Conservation (phyloP, 2,329 filamentous ascomycete species). For the Parascedosporium putredinis region DNA sequence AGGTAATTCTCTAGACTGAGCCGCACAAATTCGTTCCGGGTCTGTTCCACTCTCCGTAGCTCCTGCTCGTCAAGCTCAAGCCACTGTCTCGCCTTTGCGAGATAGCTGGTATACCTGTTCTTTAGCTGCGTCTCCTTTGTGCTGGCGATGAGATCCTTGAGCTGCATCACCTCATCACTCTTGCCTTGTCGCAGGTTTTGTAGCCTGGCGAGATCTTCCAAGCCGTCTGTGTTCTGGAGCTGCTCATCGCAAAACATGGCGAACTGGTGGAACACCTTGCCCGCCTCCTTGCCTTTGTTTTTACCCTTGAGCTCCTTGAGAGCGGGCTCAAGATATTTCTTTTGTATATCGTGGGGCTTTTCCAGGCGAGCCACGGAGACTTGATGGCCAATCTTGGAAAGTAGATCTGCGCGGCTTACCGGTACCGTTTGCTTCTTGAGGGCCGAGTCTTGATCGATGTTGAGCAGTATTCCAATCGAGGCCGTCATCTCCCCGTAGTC, state of each 20-base stretch:
- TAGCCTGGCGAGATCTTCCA: constrained; percentile 76
- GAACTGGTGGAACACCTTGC: constrained; percentile 88
- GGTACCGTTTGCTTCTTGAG: constrained; percentile 59
- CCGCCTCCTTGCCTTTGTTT: constrained; percentile 60
- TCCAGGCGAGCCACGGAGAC: constrained; percentile 83
- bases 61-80: constrained; percentile 84
- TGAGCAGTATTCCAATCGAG: constrained; percentile 80
- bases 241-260: constrained; percentile 93
- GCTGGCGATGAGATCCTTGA: constrained; percentile 49
- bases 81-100: constrained; percentile 73
- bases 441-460: constrained; percentile 49
- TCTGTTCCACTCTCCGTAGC: constrained; percentile 65
- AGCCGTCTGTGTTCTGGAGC: constrained; percentile 71
- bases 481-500: constrained; percentile 82
- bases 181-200: constrained; percentile 72
- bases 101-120: constrained; percentile 46
- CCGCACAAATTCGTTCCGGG: constrained; percentile 71
- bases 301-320: constrained; percentile 68
- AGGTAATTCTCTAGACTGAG: constrained; percentile 91
- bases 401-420: constrained; percentile 65
- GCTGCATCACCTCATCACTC: constrained; percentile 65
- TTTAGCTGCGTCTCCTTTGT: constrained; percentile 42
- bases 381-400: constrained; percentile 81
- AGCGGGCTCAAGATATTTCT: constrained; percentile 74
- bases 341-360: constrained; percentile 82